Evolutionary conservation across 1,284 basidiomycete genomes (phyloP).

Genomic region (Neotropicomus parvogracilis): DNA sequence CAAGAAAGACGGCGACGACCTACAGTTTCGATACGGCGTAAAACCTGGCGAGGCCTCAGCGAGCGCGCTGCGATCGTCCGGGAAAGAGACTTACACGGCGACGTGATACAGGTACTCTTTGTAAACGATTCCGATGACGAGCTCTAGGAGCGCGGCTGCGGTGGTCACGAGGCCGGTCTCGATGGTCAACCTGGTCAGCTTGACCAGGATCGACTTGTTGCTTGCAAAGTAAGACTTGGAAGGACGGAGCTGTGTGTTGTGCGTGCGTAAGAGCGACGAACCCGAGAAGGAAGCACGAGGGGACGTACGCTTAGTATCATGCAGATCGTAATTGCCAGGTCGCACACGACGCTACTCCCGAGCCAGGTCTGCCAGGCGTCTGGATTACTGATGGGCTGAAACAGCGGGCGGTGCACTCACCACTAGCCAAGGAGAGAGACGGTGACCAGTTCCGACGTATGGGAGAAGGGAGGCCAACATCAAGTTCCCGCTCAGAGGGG

Average conservation of each 20-base stretch:
- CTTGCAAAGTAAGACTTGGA: constrained; percentile 7
- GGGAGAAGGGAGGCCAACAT: too few relatives aligned
- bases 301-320: constrained; percentile 20
- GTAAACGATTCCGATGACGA: constrained; percentile 13
- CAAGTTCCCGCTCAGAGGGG: neutral
- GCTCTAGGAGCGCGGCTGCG: constrained; percentile 18
- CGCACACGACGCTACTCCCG: constrained; percentile 19
- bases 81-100: constrained; percentile 20
- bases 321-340: constrained; percentile 20
- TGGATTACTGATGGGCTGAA: neutral
- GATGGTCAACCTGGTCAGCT: constrained; percentile 22
- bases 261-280: neutral
- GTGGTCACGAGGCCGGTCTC: constrained; percentile 29
- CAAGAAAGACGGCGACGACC: neutral
- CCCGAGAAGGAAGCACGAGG: neutral
- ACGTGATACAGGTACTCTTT: constrained; percentile 6
- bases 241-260: constrained; percentile 14
- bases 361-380: constrained; percentile 23
- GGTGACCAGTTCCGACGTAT: too few relatives aligned
- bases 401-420: neutral
- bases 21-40: constrained; percentile 27
- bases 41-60: constrained; percentile 14
- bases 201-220: constrained; percentile 7
- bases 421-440: constrained; percentile 6
- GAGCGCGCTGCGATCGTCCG: fast-evolving